Evolutionary conservation across 2,329 filamentous ascomycete genomes (phyloP).

Genomic region (Fusarium sp.): DNA sequence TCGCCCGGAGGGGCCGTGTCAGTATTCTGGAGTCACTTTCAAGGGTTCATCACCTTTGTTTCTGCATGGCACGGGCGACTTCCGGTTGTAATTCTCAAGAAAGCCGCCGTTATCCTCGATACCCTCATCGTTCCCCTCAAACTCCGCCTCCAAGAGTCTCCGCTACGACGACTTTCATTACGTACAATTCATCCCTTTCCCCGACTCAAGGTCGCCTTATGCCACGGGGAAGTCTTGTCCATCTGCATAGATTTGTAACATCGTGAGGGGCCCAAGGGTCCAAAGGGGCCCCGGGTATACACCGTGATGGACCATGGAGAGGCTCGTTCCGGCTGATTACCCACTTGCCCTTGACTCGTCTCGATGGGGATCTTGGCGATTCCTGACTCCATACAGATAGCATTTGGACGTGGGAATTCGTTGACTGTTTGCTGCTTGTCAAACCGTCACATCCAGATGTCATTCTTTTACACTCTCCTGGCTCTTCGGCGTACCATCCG

Average conservation of each 20-base stretch:
- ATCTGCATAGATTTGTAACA: not conserved
- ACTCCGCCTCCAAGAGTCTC: constrained; percentile 15
- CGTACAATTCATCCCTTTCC: constrained; percentile 16
- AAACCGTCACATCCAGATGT: not conserved
- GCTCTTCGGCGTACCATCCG: not conserved
- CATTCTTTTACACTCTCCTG: constrained; percentile 7
- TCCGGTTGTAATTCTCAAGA: not conserved
- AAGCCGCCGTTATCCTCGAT: constrained; percentile 31
- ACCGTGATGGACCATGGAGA: not conserved
- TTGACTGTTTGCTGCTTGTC: not conserved
- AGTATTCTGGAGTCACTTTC: not conserved
- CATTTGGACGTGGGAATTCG: constrained; percentile 5
- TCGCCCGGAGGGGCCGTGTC: not conserved
- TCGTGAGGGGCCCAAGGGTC: not conserved
- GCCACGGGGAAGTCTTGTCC: not conserved
- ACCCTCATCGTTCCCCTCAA: constrained; percentile 1
- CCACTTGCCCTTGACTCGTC: constrained; percentile 1
- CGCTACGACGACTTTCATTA: constrained; percentile 19
- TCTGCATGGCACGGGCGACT: constrained; percentile 2
- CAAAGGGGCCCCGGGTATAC: not conserved
- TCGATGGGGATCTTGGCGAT: not conserved
- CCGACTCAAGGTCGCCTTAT: not conserved
- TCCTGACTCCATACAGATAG: constrained; percentile 5
- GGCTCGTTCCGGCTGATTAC: constrained; percentile 5
- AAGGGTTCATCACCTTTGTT: not conserved